Evolutionary conservation across 768 basidiomycete species (phyloP), one percentile per base, ranked within the genome.

Genomic region (Trametes punicea): DNA sequence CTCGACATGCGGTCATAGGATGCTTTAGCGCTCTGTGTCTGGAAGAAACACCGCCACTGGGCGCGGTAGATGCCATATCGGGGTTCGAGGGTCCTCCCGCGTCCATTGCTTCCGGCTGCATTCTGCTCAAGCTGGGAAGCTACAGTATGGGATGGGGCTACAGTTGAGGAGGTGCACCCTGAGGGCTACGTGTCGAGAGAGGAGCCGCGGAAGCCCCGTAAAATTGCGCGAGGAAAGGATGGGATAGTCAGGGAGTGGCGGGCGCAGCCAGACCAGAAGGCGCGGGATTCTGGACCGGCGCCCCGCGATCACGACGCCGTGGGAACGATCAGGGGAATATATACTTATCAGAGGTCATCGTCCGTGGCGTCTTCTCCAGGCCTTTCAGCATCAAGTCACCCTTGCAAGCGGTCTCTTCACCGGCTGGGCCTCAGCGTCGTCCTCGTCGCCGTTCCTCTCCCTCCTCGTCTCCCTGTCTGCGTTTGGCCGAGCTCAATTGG

Each of bases 261-360:
- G 42, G 49, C 48, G 52, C 52, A 54, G 52, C 52, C 18, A 25
- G 30, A 31, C 31, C 31, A 15, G 6, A 15, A 36, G 47, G 26
- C 15, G 46, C 46, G 39, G 39, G 40, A 52, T 34, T n/a, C 38
- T 31, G 33, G 41, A 52, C 27, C 49, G 50, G 42, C 49, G 51
- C 26, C 44, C 46, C 50, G 50, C 46, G 48, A 51, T 56, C 53
- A 42, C 48, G 39, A 11, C 33, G 57, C 38, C 57, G 57, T 59
- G 57, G 57, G 57, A 59, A 59, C 39, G 46, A 54, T 59, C 47
- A 59, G 31, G 47, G 15, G 40, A 54, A 59, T 54, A 59, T 59
- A 59, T 54, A 54, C 57, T 34, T 54, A 49, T 54, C 52, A 42
- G 39, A 49, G 30, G 30, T 49, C 40, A 26, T 47, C 47, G 42